phyloP scores from a whole-genome alignment of 768 basidiomycete species.

The Trametes meyenii region DNA sequence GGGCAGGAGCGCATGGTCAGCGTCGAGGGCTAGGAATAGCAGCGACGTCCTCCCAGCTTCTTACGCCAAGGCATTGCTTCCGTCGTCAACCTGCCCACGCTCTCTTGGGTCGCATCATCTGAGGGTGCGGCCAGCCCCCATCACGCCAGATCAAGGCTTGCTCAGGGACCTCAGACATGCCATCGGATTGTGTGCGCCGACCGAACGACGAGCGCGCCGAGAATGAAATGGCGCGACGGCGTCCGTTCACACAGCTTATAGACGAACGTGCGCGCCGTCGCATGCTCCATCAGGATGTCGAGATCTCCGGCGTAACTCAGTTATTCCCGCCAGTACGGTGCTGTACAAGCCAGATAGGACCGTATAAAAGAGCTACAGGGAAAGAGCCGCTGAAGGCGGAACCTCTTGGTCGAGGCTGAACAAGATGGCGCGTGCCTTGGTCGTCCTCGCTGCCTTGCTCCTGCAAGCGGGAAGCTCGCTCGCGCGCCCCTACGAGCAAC shows the following conservation, averaged over 20 bases:
- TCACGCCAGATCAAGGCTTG: not conserved
- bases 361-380: not conserved
- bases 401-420: not conserved
- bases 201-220: not conserved
- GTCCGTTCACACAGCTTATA: not conserved
- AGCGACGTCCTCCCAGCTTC: too few relatives aligned
- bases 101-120: not conserved
- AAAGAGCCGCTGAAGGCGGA: not conserved
- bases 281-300: constrained; percentile 9
- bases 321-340: too few relatives aligned
- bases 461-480: not conserved
- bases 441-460: not conserved
- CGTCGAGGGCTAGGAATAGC: too few relatives aligned
- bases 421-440: not conserved
- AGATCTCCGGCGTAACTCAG: too few relatives aligned
- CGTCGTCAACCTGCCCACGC: too few relatives aligned
- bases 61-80: too few relatives aligned
- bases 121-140: too few relatives aligned
- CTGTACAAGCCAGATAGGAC: too few relatives aligned
- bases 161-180: not conserved
- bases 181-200: not conserved
- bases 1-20: too few relatives aligned
- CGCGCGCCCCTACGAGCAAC: not conserved
- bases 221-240: too few relatives aligned
- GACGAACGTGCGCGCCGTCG: constrained; percentile 14